Evolutionary conservation across 306 rosid species (phyloP).

Genomic region (Prinsepia uniflora): DNA sequence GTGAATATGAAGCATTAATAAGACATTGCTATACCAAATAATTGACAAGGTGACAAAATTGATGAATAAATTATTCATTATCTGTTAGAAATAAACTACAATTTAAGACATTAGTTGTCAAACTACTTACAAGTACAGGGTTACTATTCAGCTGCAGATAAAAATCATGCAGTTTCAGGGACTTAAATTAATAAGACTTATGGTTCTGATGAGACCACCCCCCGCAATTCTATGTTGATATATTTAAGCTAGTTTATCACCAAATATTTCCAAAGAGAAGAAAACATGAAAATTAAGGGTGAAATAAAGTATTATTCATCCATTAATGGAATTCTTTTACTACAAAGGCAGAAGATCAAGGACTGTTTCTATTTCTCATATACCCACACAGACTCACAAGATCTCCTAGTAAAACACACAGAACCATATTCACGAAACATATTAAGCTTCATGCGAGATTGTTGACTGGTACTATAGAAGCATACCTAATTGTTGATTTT

Average conservation of each 20-base stretch:
- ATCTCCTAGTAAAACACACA: background rate
- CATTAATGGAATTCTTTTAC: background rate
- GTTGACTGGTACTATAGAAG: slow-evolving; percentile 6
- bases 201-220: too few relatives aligned
- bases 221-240: background rate
- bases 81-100: background rate
- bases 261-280: background rate
- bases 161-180: too few relatives aligned
- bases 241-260: background rate
- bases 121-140: background rate
- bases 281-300: background rate
- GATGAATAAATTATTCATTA: background rate
- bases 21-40: background rate
- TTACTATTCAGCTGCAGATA: background rate
- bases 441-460: background rate
- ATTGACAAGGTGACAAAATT: background rate
- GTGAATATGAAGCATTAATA: background rate
- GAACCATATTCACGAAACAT: background rate
- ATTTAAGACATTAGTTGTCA: background rate
- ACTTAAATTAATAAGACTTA: too few relatives aligned
- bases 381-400: background rate
- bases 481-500: background rate
- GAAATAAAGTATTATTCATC: background rate
- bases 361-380: background rate
- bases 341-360: background rate